Evolutionary conservation across 768 basidiomycete species (phyloP), one percentile per base, ranked within the genome.

Genomic region (Calocera cornea): DNA sequence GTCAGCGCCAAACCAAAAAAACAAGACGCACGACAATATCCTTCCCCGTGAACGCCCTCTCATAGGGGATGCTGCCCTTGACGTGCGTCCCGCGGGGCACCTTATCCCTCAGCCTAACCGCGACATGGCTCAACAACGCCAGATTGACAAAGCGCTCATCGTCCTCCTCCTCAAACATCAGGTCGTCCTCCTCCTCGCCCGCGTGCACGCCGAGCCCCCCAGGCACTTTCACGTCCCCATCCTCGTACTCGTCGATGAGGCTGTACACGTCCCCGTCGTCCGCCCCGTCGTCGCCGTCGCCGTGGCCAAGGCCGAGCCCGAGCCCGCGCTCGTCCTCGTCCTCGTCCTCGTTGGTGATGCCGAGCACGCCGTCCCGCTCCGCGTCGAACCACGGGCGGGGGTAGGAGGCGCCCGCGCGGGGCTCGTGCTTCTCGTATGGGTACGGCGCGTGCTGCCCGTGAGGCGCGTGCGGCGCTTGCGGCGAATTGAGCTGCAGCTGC

Each of bases 31-130:
- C 90, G 70, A 98, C 92, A 38, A 95, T 86, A 72, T 97, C 93
- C 73, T 90, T 91, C 5, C 95, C 95, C 1, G 95, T 97, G 72
- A 98, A 97, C 24, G 91, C 89, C 2, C 86, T 81, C 2, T 88
- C 89, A 75, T 95, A 95, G 1, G 90, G 89, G 44, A 97, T 90
- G 66, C 92, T 90, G 7, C 92, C 92, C 78, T 97, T 97, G 69
- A 92, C 89, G 72, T 97, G 95, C 7, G 84, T 86, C 7, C 86
- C 87, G 66, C 90, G 82, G 2, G 90, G 91, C 1, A 98, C 91
- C 74, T 91, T 89, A 77, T 98, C 95, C 66, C 89, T 83, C 67
- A 98, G 77, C 74, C 90, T 87, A 38, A 95, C 87, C 1, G 93
- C 94, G 60, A 97, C 84, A 74, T 99, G 89, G 34, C 87, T 89